Evolutionary conservation across 495 filamentous ascomycete genomes (phyloP).

Genomic region (Echria macrotheca): DNA sequence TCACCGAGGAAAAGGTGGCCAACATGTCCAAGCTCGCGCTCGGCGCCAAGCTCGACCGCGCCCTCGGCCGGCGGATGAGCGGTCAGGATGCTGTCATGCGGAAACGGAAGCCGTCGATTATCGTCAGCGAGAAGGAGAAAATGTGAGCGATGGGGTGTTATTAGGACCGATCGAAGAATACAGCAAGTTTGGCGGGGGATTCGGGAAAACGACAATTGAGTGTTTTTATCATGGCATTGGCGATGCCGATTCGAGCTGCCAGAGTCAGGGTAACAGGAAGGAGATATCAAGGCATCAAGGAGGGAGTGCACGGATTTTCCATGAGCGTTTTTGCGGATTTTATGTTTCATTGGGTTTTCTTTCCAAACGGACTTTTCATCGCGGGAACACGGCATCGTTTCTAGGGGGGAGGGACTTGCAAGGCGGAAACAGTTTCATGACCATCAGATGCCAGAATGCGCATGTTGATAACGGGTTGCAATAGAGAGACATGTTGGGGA

Average conservation of each 20-base stretch:
- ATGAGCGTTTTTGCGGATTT: constrained; percentile 5
- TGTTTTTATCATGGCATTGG: too few relatives aligned
- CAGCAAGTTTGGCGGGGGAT: too few relatives aligned
- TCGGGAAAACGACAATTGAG: too few relatives aligned
- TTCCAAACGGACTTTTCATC: too few relatives aligned
- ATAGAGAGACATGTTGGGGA: too few relatives aligned
- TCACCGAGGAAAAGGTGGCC: constrained; percentile 74
- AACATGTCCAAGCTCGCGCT: constrained; percentile 86
- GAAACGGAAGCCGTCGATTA: constrained; percentile 35
- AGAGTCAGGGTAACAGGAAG: too few relatives aligned
- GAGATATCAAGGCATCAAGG: neutral
- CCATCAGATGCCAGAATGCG: too few relatives aligned
- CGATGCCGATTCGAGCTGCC: too few relatives aligned
- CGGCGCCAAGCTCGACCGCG: constrained; percentile 89
- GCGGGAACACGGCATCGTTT: constrained; percentile 14
- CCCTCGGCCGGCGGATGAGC: constrained; percentile 82
- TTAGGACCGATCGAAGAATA: too few relatives aligned
- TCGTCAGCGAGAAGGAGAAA: constrained; percentile 34
- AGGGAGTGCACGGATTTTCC: constrained; percentile 1
- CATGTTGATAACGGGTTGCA: too few relatives aligned
- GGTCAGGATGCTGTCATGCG: constrained; percentile 88
- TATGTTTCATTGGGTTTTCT: constrained; percentile 9
- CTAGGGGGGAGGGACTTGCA: constrained; percentile 3
- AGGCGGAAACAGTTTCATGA: too few relatives aligned
- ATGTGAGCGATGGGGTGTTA: constrained; percentile 3